Evolutionary conservation across 495 filamentous ascomycete species (phyloP), one percentile per base, ranked within the genome.

Genomic region (Hypoxylon trugodes): DNA sequence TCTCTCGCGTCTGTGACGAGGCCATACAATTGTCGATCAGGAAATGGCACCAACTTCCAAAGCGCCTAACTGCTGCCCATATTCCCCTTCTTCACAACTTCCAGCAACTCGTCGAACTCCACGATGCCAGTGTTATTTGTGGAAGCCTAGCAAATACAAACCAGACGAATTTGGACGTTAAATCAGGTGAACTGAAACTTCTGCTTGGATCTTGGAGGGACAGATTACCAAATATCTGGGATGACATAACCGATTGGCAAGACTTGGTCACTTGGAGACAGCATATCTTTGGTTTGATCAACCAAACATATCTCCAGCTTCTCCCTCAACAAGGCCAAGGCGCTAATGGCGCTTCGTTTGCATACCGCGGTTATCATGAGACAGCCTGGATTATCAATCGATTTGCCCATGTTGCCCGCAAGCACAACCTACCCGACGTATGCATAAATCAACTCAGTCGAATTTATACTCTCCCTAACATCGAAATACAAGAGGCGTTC

Each of bases 311-410:
- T 69, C 86, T 99, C 3, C 85, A 86, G 21, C 83, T 99, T 53
- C 75, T 97, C 24, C 96, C 92, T 3, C 89, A 83, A 12, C 88
- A 93, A 69, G 87, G 86, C 9, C 90, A 89, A 73, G 92, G 88
- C 55, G 85, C 92, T 13, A 96, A 92, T 60, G 83, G 82, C 12
- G 81, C 80, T 10, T 97, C 93, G 3, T 97, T 92, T 71, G 96
- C 95, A 0, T 99, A 98, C 69, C 87, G 96, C 38, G 96, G 96
- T 43, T 98, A 96, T 68, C 96, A 99, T 67, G 96, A 99, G 73
- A 99, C 95, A 2, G 96, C 96, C 2, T 99, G 96, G 96, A 99
- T 98, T 60, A 99, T 99, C 77, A 99, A 99, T 73, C 84, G 96
- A 15, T 99, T 99, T 69, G 96, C 96, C 2, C 95, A 98, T 69